Evolutionary conservation across 176 grass and related monocot genomes (phyloP).

Genomic region (Coix lacrymajobi): DNA sequence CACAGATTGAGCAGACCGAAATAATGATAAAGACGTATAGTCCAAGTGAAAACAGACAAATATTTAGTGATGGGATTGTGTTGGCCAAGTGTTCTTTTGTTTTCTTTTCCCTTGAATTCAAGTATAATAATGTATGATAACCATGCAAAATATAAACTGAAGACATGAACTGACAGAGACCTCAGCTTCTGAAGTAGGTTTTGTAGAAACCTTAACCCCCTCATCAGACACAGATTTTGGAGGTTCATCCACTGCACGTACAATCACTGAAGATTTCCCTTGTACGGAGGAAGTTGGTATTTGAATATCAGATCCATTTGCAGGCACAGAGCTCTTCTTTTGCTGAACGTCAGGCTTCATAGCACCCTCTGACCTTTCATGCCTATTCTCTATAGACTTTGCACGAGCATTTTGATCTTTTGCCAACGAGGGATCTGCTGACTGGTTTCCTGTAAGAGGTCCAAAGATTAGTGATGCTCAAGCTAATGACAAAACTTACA

Average conservation of each 20-base stretch:
- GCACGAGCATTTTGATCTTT: conserved; percentile 54
- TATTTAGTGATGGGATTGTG: neutral
- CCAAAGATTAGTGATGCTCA: conserved; percentile 21
- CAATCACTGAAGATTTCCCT: conserved; percentile 51
- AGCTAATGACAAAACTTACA: neutral
- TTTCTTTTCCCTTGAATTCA: neutral
- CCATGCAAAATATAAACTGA: neutral
- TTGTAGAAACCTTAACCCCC: conserved; percentile 48
- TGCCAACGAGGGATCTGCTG: conserved; percentile 34
- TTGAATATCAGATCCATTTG: conserved; percentile 58
- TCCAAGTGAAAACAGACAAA: neutral
- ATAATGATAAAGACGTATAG: neutral
- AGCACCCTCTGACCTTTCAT: conserved; percentile 67
- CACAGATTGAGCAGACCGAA: neutral
- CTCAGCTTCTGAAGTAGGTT: conserved; percentile 65
- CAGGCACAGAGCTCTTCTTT: conserved; percentile 45
- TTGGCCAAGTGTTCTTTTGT: neutral
- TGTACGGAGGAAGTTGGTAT: conserved; percentile 35
- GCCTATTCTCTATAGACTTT: conserved; percentile 70
- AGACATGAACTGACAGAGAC: conserved; percentile 34
- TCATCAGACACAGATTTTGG: conserved; percentile 54
- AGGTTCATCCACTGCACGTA: conserved; percentile 56
- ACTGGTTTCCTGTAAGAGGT: conserved; percentile 56
- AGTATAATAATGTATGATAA: neutral
- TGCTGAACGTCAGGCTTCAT: conserved; percentile 52